phyloP scores from a whole-genome alignment of 1,284 basidiomycete genomes.

The Entoloma clypeatum region DNA sequence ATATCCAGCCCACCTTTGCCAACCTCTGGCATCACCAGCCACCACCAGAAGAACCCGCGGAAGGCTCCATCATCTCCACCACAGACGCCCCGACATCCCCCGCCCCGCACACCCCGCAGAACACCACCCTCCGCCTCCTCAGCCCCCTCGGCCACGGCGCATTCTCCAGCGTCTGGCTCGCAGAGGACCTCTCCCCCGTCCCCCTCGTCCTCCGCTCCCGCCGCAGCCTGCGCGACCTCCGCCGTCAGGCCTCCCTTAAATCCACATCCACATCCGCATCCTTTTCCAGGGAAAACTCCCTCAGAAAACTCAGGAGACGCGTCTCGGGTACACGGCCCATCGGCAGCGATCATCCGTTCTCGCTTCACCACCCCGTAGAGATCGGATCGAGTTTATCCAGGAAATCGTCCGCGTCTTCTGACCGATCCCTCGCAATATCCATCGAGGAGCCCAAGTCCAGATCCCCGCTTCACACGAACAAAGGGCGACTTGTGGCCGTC shows the following conservation, averaged over 20 bases:
- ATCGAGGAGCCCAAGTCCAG: constrained; percentile 12
- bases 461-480: not conserved
- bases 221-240: constrained; percentile 35
- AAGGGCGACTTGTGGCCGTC: constrained; percentile 66
- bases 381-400: constrained; percentile 20
- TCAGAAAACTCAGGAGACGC: constrained; percentile 12
- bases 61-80: constrained; percentile 10
- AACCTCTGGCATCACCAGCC: not conserved
- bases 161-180: constrained; percentile 78
- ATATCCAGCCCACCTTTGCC: constrained; percentile 16
- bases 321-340: constrained; percentile 15
- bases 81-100: not conserved
- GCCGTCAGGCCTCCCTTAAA: constrained; percentile 25
- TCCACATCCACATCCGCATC: constrained; percentile 19
- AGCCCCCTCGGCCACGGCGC: constrained; percentile 67
- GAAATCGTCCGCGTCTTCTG: constrained; percentile 18
- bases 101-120: constrained; percentile 6
- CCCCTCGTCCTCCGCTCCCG: constrained; percentile 42
- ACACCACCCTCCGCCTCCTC: constrained; percentile 41
- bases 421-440: constrained; percentile 9
- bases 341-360: constrained; percentile 6
- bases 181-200: constrained; percentile 45
- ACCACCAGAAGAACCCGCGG: constrained; percentile 1
- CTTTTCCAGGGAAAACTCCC: constrained; percentile 11
- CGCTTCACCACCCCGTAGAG: constrained; percentile 7